phyloP scores from a whole-genome alignment of 768 basidiomycete genomes.

The Calocybe cyanea region DNA sequence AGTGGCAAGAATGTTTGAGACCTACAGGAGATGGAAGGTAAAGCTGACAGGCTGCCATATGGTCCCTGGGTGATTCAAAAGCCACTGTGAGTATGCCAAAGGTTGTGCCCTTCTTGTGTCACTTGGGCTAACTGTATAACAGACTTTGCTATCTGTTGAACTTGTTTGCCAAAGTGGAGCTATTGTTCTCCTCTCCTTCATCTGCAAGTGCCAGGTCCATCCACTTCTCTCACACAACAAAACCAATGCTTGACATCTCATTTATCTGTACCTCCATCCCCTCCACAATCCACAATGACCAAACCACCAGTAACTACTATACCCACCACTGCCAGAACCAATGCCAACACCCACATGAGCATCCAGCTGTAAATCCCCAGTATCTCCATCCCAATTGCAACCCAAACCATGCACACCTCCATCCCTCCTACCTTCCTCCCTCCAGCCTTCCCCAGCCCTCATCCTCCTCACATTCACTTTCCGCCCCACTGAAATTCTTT shows the following conservation, averaged over 20 bases:
- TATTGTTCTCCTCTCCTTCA: neutral
- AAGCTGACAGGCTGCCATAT: too few relatives aligned
- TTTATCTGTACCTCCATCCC: neutral
- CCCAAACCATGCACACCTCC: neutral
- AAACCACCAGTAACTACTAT: neutral
- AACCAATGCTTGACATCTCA: neutral
- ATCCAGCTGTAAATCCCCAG: too few relatives aligned
- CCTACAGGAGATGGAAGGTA: too few relatives aligned
- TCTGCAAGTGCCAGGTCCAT: conserved; percentile 1
- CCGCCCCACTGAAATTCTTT: conserved; percentile 34
- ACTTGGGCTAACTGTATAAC: too few relatives aligned
- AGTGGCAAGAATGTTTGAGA: too few relatives aligned
- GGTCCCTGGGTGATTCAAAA: too few relatives aligned
- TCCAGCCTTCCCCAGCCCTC: conserved; percentile 6
- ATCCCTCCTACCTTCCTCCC: neutral
- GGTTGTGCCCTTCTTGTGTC: too few relatives aligned
- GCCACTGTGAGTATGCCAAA: too few relatives aligned
- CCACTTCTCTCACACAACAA: too few relatives aligned
- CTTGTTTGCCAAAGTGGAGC: too few relatives aligned
- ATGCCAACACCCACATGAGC: neutral
- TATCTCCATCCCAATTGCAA: too few relatives aligned
- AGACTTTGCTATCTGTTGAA: too few relatives aligned
- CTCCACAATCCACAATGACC: neutral
- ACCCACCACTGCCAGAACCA: neutral
- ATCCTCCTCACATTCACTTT: conserved; percentile 40